Conservation (phyloP, 768 basidiomycete species). For the Lanmaoa rubissima region DNA sequence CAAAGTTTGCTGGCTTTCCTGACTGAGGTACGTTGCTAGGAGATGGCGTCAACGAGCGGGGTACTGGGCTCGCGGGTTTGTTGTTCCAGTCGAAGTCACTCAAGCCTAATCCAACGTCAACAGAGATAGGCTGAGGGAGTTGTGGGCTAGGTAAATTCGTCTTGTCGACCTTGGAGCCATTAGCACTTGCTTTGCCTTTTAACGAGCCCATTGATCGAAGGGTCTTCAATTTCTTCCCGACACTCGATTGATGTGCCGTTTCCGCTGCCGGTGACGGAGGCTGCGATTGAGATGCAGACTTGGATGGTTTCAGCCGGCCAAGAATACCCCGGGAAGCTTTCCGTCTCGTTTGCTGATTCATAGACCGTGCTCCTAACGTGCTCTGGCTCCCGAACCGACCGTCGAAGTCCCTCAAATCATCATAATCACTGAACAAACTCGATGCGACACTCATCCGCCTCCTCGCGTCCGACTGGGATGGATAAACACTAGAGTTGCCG, state of each 20-base stretch:
- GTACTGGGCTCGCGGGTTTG: slow-evolving; percentile 16
- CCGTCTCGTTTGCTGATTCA: slow-evolving; percentile 41
- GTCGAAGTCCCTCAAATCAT: slow-evolving; percentile 83
- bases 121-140: slow-evolving; percentile 50
- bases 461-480: slow-evolving; percentile 36
- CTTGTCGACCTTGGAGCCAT: slow-evolving; percentile 32
- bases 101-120: slow-evolving; percentile 58
- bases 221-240: slow-evolving; percentile 61
- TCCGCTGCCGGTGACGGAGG: slow-evolving; percentile 46
- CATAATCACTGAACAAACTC: slow-evolving; percentile 79
- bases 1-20: slow-evolving; percentile 11
- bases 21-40: slow-evolving; percentile 15
- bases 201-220: slow-evolving; percentile 82
- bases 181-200: slow-evolving; percentile 45
- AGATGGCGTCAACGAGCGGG: slow-evolving; percentile 19
- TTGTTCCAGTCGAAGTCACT: slow-evolving; percentile 53
- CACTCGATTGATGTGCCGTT: slow-evolving; percentile 28
- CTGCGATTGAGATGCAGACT: slow-evolving; percentile 42
- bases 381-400: slow-evolving; percentile 82
- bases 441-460: slow-evolving; percentile 73
- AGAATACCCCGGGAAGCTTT: slow-evolving; percentile 72
- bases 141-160: slow-evolving; percentile 48
- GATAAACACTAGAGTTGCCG: slow-evolving; percentile 26
- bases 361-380: slow-evolving; percentile 54
- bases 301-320: slow-evolving; percentile 51